Conservation (phyloP, 2,329 filamentous ascomycete species). For the Hypoxylon sp. region DNA sequence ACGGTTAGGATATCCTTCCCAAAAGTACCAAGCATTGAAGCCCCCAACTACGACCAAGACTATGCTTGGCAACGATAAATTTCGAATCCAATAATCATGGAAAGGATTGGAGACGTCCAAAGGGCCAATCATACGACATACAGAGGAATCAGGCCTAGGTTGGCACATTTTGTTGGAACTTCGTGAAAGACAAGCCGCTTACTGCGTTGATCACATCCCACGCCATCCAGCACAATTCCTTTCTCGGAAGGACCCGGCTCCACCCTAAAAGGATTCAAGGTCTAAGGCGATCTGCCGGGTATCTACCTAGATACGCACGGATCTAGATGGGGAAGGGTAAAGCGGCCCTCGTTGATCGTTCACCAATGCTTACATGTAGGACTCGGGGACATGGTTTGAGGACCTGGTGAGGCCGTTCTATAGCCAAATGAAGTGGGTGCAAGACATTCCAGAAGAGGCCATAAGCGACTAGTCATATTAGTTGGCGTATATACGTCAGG, state of each 20-base stretch:
- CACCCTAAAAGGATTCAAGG: not conserved
- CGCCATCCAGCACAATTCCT: not conserved
- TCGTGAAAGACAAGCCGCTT: not conserved
- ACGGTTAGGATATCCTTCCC: not conserved
- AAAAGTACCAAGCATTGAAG: too few species aligned
- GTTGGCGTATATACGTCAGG: conserved; percentile 17
- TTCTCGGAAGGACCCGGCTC: conserved; percentile 8
- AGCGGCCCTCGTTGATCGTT: not conserved
- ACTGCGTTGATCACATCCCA: not conserved
- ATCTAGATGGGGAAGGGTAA: conserved; percentile 8
- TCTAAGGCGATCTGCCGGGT: conserved; percentile 18
- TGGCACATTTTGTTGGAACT: not conserved
- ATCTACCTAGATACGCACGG: conserved; percentile 1
- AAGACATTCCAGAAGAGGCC: not conserved
- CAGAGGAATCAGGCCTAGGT: not conserved
- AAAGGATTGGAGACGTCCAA: not conserved
- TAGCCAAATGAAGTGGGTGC: conserved; percentile 17
- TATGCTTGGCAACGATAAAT: too few species aligned
- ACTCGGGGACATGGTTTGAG: not conserved
- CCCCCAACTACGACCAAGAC: too few species aligned
- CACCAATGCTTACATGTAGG: not conserved
- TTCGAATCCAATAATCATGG: too few species aligned
- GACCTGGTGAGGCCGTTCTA: conserved; percentile 8
- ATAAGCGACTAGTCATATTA: conserved; percentile 2
- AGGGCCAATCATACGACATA: not conserved